Base-by-base conservation (phyloP, 208 protist genomes). In the Acanthamoeba sp. region DNA sequence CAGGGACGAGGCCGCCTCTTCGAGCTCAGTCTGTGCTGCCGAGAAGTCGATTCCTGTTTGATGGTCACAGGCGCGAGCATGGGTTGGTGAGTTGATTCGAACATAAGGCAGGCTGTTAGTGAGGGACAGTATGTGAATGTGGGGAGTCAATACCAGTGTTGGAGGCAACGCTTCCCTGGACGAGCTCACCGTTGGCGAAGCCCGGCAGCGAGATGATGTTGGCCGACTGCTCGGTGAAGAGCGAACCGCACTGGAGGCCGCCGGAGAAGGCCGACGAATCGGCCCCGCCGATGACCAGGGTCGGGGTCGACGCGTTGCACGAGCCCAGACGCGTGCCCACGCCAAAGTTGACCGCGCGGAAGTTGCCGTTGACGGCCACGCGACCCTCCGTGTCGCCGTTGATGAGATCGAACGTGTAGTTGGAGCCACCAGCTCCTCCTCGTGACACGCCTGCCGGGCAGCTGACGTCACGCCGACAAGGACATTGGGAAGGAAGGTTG, bases 401-500 rank as follows among this genome's bases (percentile, higher is more conserved):
- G 66, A 38, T 76, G 66, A 76, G 66, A n/a, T 76, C 66, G 29
- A 76, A 76, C 24, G 66, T 76, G 66, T 76, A 32, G 66, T 10
- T 38, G 36, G n/a, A n/a, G n/a, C n/a, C n/a, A n/a, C n/a, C n/a
- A n/a, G n/a, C n/a, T n/a, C n/a, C n/a, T n/a, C 14, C 36, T 3
- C 16, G 4, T 9, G n/a, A n/a, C n/a, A n/a, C n/a, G n/a, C n/a
- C n/a, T n/a, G n/a, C n/a, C n/a, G n/a, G n/a, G n/a, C n/a, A n/a
- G n/a, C n/a, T n/a, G n/a, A n/a, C n/a, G n/a, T n/a, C n/a, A n/a
- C n/a, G n/a, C n/a, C n/a, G n/a, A n/a, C n/a, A n/a, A n/a, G n/a
- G n/a, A n/a, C n/a, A n/a, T n/a, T n/a, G n/a, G n/a, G n/a, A n/a
- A n/a, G n/a, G n/a, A n/a, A n/a, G n/a, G n/a, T n/a, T n/a, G n/a